Evolutionary conservation across 345 rosid genomes (phyloP), one percentile per base, ranked within the genome.

Genomic region (Lenwebbia sp.): DNA sequence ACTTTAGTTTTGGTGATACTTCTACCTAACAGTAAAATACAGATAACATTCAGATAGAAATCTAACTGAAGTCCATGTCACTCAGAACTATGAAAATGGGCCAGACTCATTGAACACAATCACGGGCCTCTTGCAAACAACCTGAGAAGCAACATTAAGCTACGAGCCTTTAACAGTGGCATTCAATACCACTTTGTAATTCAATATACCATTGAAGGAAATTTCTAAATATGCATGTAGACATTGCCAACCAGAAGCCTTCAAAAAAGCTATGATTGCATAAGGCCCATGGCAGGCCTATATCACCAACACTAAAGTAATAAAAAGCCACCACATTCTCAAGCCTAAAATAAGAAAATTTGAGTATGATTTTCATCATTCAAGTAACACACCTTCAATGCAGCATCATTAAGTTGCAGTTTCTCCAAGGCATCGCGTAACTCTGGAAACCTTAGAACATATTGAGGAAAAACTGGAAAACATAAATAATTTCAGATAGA

Each of bases 361-460:
- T 2, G 23, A 55, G 28, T 19, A 47, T 15, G 13, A 86, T 28
- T 33, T 78, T 70, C 74, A 81, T 86, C 28, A 51, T 65, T 28
- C 70, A 56, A 19, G 15, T 51, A 82, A 52, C 82, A n/a, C 44
- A 95, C 98, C 98, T 97, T 97, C 88, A 97, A 86, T 21, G 99
- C 98, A 87, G 99, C 98, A 89, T 97, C 99, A 91, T 97, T 97
- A 74, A 97, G 98, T 88, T 97, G 99, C 86, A 97, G 91, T 90
- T 97, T 97, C 86, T 96, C 98, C 94, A 97, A 91, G 1, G 99
- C 99, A 91, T 97, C 99, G 58, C 99, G 99, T 88, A 97, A 87
- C 88, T 97, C 99, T 1, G 96, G 90, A 85, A 95, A 97, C 93
- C 99, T 97, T 70, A 70, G 47, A 70, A 70, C 25, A 70, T 37